Evolutionary conservation across 169 alveolate genomes (phyloP), one percentile per base, ranked within the genome.

Genomic region (Eimeria sp.): DNA sequence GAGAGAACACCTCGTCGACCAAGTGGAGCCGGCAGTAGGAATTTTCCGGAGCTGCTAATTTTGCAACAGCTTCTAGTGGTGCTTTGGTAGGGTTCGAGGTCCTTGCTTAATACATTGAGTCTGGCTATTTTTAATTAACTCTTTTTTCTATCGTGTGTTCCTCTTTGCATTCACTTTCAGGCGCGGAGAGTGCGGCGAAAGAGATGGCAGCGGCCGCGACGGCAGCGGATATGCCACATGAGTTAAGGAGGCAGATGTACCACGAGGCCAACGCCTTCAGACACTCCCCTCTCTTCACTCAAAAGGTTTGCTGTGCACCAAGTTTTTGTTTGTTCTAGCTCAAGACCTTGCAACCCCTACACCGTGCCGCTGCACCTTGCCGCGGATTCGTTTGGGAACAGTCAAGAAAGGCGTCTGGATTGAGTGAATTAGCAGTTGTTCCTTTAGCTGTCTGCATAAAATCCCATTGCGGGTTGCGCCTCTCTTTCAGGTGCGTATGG

Each of bases 401-500:
- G 16, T 7, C 61, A 54, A 11, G 61, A 54, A 54, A 1, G 20
- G 20, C 20, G 16, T 54, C 61, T 54, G 0, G 16, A 54, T 54
- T 14, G 16, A 54, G 61, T 54, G 61, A 14, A 54, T 51, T 51
- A 51, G 61, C 61, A 11, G 61, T 14, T 7, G 10, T 7, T 14
- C 20, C 16, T 54, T 54, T 54, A 11, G 61, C 1, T 34, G 40
- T 34, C 40, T 34, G 40, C 40, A 34, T 34, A 54, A 54, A 25
- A 30, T 40, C 11, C 13, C 57, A 45, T 22, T 47, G 57, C 40
- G 43, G 88, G 27, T 18, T 34, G 54, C 16, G 27, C 22, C 30
- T 47, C 20, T 0, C 22, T 25, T n/a, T n/a, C 92, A 92, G 95
- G 95, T 92, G 27, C 95, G 84, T 34, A 67, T 92, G 90, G 95